Evolutionary conservation across 805 yeast species (phyloP).

Genomic region (Candida adriatica): DNA sequence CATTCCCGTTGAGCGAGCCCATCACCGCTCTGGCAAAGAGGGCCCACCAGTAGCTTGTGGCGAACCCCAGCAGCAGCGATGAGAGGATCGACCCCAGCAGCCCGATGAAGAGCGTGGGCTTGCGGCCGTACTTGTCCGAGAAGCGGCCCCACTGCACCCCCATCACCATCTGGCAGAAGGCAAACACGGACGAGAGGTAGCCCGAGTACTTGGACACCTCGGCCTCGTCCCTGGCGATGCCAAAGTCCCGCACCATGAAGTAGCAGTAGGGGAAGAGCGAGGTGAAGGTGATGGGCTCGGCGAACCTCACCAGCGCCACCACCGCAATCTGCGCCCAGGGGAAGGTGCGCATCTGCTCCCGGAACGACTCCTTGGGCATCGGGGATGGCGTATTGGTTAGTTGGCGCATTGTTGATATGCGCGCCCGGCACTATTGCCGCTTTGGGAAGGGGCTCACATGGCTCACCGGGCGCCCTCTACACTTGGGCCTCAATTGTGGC

Average conservation of each 20-base stretch:
- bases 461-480: no score
- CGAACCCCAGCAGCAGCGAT: conserved; percentile 45
- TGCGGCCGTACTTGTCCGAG: conserved; percentile 51
- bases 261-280: conserved; percentile 58
- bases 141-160: conserved; percentile 56
- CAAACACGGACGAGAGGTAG: conserved; percentile 54
- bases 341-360: conserved; percentile 48
- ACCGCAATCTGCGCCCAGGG: conserved; percentile 44
- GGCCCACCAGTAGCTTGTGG: conserved; percentile 45
- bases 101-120: conserved; percentile 45
- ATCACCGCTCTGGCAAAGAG: conserved; percentile 43
- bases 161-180: conserved; percentile 50
- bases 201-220: conserved; percentile 56
- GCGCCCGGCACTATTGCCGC: no score
- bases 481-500: no score
- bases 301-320: conserved; percentile 40
- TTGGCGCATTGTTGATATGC: no score
- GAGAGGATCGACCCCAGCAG: conserved; percentile 44
- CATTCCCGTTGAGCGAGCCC: conserved; percentile 59
- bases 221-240: conserved; percentile 41
- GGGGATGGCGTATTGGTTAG: conserved; percentile 1
- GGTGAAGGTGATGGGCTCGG: conserved; percentile 60
- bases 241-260: conserved; percentile 56
- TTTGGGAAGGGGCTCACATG: no score
- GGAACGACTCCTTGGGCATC: conserved; percentile 24